These are phyloP conservation scores for Xylaria castorea DNA, from an alignment of 495 filamentous ascomycete species.

Conservation along the genomic window DNA sequence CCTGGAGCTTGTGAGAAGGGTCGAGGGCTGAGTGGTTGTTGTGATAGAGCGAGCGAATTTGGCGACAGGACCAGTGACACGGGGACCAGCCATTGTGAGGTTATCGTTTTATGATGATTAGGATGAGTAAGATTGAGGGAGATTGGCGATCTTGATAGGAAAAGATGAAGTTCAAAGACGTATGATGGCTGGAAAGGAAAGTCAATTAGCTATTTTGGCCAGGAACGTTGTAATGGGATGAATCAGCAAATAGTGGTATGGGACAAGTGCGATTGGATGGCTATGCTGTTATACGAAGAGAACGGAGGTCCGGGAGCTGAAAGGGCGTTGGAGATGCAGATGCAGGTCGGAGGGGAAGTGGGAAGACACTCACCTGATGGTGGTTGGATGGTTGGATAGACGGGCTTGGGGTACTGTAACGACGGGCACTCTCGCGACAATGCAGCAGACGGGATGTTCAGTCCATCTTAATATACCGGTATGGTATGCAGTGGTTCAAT, in stretches of 20 bases:
- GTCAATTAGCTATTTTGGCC: conserved; percentile 5
- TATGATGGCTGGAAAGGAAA: neutral
- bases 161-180: neutral
- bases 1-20: conserved; percentile 46
- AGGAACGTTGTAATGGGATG: neutral
- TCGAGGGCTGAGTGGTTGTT: conserved; percentile 47
- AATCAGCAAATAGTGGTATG: neutral
- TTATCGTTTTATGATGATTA: neutral
- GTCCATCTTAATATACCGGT: conserved; percentile 22
- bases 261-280: neutral
- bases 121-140: neutral
- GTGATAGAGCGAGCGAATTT: conserved; percentile 55
- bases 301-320: conserved; percentile 25
- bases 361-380: conserved; percentile 26
- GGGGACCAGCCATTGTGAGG: conserved; percentile 37
- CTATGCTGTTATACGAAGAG: conserved; percentile 9
- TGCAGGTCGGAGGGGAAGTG: conserved; percentile 19
- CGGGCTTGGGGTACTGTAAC: conserved; percentile 6
- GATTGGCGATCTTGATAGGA: neutral
- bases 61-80: conserved; percentile 49
- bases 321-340: neutral
- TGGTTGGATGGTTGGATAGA: conserved; percentile 5
- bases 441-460: neutral
- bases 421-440: neutral
- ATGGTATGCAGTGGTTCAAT: neutral